These are phyloP conservation scores for Auricularia cornea DNA, from an alignment of 768 basidiomycete species.

Conservation along the genomic window DNA sequence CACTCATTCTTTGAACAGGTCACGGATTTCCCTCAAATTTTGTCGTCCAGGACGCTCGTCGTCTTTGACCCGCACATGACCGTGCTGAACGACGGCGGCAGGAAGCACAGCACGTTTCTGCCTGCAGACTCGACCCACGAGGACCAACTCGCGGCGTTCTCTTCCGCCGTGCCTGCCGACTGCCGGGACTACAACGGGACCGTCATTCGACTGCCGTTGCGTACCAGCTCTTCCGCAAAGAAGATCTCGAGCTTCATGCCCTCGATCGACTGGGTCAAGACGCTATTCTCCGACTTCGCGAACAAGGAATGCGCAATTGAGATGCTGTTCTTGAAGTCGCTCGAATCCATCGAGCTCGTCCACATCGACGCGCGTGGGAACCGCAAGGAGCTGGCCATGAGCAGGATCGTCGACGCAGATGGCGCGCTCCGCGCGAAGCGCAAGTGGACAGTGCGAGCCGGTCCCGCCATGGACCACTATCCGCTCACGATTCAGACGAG, in stretches of 20 bases:
- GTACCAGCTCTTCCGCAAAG: conserved; percentile 22
- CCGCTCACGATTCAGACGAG: too few relatives aligned
- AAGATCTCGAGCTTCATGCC: background rate
- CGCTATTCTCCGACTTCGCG: conserved; percentile 35
- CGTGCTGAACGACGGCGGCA: conserved; percentile 23
- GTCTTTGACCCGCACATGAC: conserved; percentile 36
- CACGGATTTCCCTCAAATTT: conserved; percentile 42
- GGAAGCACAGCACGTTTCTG: conserved; percentile 19
- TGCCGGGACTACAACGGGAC: conserved; percentile 29
- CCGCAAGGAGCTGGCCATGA: conserved; percentile 7
- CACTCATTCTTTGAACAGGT: conserved; percentile 21
- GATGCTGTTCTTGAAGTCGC: conserved; percentile 35
- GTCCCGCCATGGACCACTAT: background rate
- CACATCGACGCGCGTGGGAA: conserved; percentile 24
- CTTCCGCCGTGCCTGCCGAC: conserved; percentile 13
- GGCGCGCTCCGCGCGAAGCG: background rate
- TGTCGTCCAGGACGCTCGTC: conserved; percentile 32
- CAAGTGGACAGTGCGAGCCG: background rate
- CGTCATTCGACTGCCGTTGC: conserved; percentile 40
- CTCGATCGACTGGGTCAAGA: conserved; percentile 22
- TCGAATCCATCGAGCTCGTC: conserved; percentile 32
- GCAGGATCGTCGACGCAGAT: background rate
- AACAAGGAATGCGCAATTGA: conserved; percentile 30
- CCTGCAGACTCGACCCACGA: conserved; percentile 14
- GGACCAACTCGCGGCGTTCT: conserved; percentile 29